phyloP scores from a whole-genome alignment of 441 rosid genomes.

The Populus hybrid region DNA sequence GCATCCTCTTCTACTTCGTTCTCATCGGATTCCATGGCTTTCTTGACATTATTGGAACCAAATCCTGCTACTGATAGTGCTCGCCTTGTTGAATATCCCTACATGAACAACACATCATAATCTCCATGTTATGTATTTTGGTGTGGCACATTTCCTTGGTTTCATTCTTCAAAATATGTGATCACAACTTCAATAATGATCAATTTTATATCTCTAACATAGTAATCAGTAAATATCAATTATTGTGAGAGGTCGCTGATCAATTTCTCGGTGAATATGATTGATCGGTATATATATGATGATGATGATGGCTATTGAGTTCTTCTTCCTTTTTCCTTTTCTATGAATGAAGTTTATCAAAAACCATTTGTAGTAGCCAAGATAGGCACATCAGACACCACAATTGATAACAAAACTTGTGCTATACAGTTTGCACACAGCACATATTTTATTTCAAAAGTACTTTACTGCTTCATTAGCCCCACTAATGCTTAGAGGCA shows the following conservation, averaged over 20 bases:
- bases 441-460: no score
- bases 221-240: background rate
- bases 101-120: conserved; percentile 3
- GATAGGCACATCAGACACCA: no score
- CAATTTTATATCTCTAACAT: background rate
- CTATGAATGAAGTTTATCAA: no score
- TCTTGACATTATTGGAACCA: conserved; percentile 1
- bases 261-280: background rate
- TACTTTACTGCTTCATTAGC: no score
- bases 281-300: background rate
- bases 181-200: background rate
- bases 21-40: background rate
- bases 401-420: no score
- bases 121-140: background rate
- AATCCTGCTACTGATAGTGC: conserved; percentile 13
- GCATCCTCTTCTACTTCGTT: conserved; percentile 11
- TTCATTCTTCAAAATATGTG: background rate
- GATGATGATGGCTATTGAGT: no score
- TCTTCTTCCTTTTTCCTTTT: no score
- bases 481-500: no score
- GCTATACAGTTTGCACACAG: no score
- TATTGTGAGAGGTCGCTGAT: no score
- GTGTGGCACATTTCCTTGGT: background rate
- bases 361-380: no score
- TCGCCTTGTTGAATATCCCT: conserved; percentile 28